A percentile compares a stretch with the other conserved stretches of the same genome.
phyloP scores from a whole-genome alignment of 805 yeast genomes.

The Wickerhamomyces sydowiorum region DNA sequence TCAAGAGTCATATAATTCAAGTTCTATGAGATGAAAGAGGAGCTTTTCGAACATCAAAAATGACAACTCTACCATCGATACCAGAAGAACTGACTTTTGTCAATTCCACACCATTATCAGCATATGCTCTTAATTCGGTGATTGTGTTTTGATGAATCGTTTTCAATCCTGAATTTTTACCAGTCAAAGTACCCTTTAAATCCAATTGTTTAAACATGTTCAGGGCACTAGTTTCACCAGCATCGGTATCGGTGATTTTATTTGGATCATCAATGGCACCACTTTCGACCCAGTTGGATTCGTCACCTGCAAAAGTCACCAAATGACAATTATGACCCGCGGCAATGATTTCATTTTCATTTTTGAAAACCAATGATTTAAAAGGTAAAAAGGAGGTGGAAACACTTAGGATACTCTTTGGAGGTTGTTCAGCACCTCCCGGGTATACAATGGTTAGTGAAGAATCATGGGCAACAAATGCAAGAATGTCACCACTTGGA shows the following conservation, averaged over 20 bases:
- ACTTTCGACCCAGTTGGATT: slow-evolving; percentile 56
- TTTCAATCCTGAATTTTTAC: slow-evolving; percentile 41
- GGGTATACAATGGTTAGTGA: slow-evolving; percentile 79
- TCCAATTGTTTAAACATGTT: slow-evolving; percentile 95
- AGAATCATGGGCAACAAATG: slow-evolving; percentile 83
- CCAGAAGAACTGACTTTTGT: slow-evolving; percentile 71
- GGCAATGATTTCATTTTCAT: slow-evolving; percentile 63
- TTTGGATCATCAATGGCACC: slow-evolving; percentile 40
- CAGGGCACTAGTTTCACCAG: slow-evolving; percentile 68
- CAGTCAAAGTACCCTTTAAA: slow-evolving; percentile 74
- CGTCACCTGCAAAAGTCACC: slow-evolving; percentile 70
- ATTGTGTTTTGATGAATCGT: slow-evolving; percentile 93
- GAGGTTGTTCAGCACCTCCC: slow-evolving; percentile 58
- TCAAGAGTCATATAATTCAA: neutral
- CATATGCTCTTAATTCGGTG: slow-evolving; percentile 52
- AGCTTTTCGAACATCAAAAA: slow-evolving; percentile 43
- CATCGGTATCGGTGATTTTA: slow-evolving; percentile 44
- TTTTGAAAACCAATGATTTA: slow-evolving; percentile 64
- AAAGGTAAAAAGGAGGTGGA: slow-evolving; percentile 75
- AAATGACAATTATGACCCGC: slow-evolving; percentile 95
- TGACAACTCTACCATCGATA: slow-evolving; percentile 86
- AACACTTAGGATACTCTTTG: slow-evolving; percentile 50
- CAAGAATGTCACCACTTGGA: slow-evolving; percentile 72
- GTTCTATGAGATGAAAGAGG: neutral
- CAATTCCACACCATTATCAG: slow-evolving; percentile 42